Evolutionary conservation across 108 stramenopile species (phyloP).

Genomic region (Nannochloropsis salina): DNA sequence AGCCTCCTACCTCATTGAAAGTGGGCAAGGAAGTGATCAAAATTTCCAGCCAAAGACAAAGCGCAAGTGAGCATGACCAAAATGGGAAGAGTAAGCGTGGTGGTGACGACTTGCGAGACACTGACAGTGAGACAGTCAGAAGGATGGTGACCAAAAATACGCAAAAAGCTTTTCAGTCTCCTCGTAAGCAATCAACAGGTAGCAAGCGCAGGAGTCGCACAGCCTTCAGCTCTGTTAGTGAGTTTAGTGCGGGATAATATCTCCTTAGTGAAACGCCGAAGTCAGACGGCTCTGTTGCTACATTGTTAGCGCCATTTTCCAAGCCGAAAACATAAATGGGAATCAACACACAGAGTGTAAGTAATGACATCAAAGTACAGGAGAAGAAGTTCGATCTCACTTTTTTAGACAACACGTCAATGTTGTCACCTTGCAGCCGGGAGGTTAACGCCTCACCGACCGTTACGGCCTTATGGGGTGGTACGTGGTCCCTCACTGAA

Average conservation of each 20-base stretch:
- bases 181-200: not conserved
- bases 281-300: no score
- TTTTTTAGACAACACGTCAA: no score
- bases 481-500: no score
- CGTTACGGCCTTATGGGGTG: no score
- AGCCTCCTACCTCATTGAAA: constrained; percentile 40
- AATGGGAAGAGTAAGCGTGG: not conserved
- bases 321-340: no score
- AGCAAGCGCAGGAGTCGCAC: not conserved
- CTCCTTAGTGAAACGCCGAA: no score
- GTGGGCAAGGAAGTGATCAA: constrained; percentile 37
- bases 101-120: not conserved
- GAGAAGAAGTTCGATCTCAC: no score
- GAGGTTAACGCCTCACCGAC: no score
- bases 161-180: not conserved
- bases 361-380: no score
- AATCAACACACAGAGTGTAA: no score
- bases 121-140: constrained; percentile 1
- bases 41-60: not conserved
- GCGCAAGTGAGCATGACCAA: not conserved
- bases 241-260: not conserved
- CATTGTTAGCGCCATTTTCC: no score
- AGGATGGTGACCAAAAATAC: not conserved
- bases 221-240: constrained; percentile 6
- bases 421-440: no score